phyloP scores from a whole-genome alignment of 441 rosid genomes.

The Euphorbia celastroides region DNA sequence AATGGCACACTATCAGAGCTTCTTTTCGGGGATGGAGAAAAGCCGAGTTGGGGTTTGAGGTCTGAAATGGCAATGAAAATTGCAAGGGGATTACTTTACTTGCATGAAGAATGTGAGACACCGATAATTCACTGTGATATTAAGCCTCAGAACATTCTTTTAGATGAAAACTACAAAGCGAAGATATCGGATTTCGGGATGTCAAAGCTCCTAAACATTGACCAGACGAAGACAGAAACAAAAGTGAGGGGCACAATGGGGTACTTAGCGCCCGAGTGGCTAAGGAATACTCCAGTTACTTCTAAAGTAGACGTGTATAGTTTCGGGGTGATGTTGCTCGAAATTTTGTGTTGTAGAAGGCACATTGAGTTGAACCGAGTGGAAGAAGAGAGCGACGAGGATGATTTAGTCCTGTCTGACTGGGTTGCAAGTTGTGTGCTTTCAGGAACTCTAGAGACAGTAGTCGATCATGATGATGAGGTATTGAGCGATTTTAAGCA shows the following conservation, averaged over 20 bases:
- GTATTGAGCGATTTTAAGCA: conserved; percentile 28
- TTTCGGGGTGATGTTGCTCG: conserved; percentile 26
- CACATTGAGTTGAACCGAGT: conserved; percentile 24
- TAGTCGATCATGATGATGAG: conserved; percentile 24
- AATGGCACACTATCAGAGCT: conserved; percentile 19
- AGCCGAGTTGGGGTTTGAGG: conserved; percentile 20
- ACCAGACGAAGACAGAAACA: conserved; percentile 26
- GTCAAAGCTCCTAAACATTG: conserved; percentile 26
- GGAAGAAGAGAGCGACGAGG: conserved; percentile 28
- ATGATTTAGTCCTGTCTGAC: conserved; percentile 26
- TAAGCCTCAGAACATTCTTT: conserved; percentile 29
- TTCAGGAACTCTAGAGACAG: conserved; percentile 20
- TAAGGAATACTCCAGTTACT: conserved; percentile 22
- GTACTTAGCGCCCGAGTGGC: conserved; percentile 34
- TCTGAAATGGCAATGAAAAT: conserved; percentile 20
- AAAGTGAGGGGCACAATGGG: conserved; percentile 24
- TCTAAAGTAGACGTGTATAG: conserved; percentile 30
- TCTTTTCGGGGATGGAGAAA: conserved; percentile 20
- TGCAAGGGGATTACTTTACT: conserved; percentile 27
- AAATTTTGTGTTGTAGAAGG: conserved; percentile 32
- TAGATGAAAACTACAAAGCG: conserved; percentile 16
- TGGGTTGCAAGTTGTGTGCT: conserved; percentile 24
- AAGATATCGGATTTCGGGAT: conserved; percentile 30
- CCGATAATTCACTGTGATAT: conserved; percentile 31
- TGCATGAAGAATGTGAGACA: conserved; percentile 29